Evolutionary conservation across 2,329 filamentous ascomycete species (phyloP).

Genomic region (Fusarium devonianum): DNA sequence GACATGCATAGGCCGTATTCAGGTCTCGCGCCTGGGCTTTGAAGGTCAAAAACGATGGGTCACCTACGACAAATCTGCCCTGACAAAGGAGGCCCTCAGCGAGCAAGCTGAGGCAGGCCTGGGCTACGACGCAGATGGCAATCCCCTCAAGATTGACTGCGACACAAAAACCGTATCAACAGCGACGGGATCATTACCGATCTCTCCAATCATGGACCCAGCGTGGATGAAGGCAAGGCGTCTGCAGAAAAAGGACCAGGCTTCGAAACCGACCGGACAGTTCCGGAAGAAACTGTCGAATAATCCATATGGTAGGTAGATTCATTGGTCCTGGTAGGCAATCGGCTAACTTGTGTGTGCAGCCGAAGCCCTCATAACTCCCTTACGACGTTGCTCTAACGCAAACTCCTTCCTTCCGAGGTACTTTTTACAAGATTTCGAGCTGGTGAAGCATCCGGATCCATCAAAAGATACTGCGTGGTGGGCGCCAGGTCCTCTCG

Average conservation of each 20-base stretch:
- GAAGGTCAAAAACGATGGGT: slow-evolving; percentile 42
- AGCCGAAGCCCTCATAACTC: slow-evolving; percentile 70
- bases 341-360: background rate
- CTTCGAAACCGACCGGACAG: slow-evolving; percentile 45
- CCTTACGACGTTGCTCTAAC: slow-evolving; percentile 63
- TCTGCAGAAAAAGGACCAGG: slow-evolving; percentile 51
- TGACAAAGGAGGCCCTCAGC: slow-evolving; percentile 44
- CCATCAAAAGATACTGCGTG: slow-evolving; percentile 60
- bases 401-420: slow-evolving; percentile 60
- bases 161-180: slow-evolving; percentile 55
- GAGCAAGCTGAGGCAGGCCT: slow-evolving; percentile 45
- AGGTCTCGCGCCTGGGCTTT: background rate
- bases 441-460: slow-evolving; percentile 61
- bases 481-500: slow-evolving; percentile 60
- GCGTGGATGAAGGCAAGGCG: slow-evolving; percentile 55
- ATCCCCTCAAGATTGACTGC: slow-evolving; percentile 47
- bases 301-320: slow-evolving; percentile 68
- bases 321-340: background rate
- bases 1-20: slow-evolving; percentile 24
- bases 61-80: slow-evolving; percentile 43
- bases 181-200: slow-evolving; percentile 54
- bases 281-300: slow-evolving; percentile 66
- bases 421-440: slow-evolving; percentile 70
- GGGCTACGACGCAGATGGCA: slow-evolving; percentile 40
- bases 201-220: slow-evolving; percentile 63